These are phyloP conservation scores for Mycotypha africana DNA, from an alignment of 371 early-diverging fungal species.

Conservation along the genomic window DNA sequence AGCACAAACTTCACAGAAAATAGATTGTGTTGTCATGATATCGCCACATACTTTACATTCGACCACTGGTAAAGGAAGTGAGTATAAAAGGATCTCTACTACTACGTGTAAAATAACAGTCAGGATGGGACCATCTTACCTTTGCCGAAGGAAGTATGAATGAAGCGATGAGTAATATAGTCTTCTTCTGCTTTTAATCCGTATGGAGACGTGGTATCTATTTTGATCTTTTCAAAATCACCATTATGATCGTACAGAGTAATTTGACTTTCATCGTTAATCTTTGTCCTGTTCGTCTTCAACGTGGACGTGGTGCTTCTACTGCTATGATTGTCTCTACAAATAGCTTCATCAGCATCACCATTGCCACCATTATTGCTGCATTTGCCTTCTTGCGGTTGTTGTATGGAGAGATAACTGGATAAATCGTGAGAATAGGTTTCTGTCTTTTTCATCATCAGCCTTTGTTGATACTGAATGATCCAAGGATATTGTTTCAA, in stretches of 20 bases:
- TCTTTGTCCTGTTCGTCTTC: neutral
- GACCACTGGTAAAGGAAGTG: constrained; percentile 13
- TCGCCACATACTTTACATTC: constrained; percentile 42
- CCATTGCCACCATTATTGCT: too few relatives aligned
- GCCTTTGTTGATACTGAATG: constrained; percentile 29
- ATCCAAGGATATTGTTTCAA: constrained; percentile 78
- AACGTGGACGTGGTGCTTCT: constrained; percentile 62
- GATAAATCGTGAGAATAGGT: constrained; percentile 11
- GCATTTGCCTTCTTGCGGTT: too few relatives aligned
- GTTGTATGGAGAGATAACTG: constrained; percentile 1
- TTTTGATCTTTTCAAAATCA: constrained; percentile 19
- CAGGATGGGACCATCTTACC: too few relatives aligned
- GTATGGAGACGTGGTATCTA: too few relatives aligned
- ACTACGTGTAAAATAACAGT: too few relatives aligned
- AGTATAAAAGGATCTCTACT: too few relatives aligned
- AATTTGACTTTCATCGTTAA: constrained; percentile 11
- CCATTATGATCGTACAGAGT: constrained; percentile 6
- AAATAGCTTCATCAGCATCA: too few relatives aligned
- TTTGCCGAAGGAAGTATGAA: constrained; percentile 37
- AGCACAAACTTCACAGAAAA: constrained; percentile 42
- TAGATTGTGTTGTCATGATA: constrained; percentile 17
- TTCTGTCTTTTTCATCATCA: constrained; percentile 49
- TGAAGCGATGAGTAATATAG: constrained; percentile 31
- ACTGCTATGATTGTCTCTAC: constrained; percentile 32
- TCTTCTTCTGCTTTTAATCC: constrained; percentile 14